These are phyloP conservation scores for Chaetomium sp. DNA, from an alignment of 2,329 filamentous ascomycete species.

Conservation along the genomic window DNA sequence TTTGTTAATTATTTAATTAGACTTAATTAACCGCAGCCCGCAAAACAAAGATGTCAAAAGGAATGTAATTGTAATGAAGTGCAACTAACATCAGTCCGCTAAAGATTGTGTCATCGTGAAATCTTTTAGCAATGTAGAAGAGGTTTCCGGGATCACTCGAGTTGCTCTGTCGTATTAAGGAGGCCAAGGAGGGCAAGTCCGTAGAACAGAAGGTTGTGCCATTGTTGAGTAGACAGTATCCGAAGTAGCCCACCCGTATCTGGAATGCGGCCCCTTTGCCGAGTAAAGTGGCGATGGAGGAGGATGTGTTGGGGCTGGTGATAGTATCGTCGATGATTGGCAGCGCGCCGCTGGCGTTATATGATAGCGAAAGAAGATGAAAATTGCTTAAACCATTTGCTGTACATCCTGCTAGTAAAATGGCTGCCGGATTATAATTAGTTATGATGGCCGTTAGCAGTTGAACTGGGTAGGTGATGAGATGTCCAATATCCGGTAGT, in stretches of 20 bases:
- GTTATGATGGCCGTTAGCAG: too few species aligned
- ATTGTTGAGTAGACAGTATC: background rate
- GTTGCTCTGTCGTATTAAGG: background rate
- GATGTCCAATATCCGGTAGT: too few species aligned
- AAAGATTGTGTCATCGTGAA: background rate
- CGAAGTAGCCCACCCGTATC: background rate
- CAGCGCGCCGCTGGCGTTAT: background rate
- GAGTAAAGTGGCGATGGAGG: background rate
- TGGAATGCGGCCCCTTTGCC: background rate
- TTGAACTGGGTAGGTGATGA: too few species aligned
- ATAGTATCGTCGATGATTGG: background rate
- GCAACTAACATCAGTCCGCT: background rate
- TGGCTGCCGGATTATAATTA: background rate
- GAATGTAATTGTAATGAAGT: background rate
- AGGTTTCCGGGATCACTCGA: background rate
- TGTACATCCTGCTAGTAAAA: background rate
- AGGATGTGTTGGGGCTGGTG: background rate
- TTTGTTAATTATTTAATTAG: too few species aligned
- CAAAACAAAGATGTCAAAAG: background rate
- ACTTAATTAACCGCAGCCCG: too few species aligned
- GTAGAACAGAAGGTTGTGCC: background rate
- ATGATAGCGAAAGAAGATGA: background rate
- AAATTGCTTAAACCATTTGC: background rate
- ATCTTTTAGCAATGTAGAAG: background rate
- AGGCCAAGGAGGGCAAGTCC: background rate